phyloP scores from a whole-genome alignment of 805 yeast genomes.

The Starmerella sp. region DNA sequence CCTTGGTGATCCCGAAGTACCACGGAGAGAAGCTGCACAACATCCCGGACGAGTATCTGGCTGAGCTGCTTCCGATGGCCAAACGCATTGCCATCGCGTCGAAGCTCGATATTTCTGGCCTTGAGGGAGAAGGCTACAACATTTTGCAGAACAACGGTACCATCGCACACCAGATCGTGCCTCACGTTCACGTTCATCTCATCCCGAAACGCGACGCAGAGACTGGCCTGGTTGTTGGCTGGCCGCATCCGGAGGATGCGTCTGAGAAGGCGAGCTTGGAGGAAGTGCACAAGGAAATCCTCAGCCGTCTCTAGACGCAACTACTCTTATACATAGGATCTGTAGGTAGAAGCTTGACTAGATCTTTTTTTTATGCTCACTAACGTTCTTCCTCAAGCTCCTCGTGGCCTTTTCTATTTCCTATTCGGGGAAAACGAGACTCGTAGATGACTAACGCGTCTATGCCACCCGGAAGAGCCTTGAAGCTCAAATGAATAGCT shows the following conservation, averaged over 20 bases:
- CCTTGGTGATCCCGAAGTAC: conserved; percentile 79
- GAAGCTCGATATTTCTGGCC: conserved; percentile 43
- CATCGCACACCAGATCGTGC: conserved; percentile 91
- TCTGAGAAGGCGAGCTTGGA: conserved; percentile 43
- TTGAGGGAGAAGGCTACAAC: conserved; percentile 65
- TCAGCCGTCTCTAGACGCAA: conserved; percentile 8
- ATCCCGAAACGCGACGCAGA: conserved; percentile 72
- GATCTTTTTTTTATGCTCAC: neutral
- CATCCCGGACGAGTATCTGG: conserved; percentile 80
- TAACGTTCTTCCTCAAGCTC: neutral
- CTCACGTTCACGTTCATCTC: conserved; percentile 93
- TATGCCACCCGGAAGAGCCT: neutral
- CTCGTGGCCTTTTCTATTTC: neutral
- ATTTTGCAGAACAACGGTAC: conserved; percentile 86
- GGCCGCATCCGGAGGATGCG: conserved; percentile 85
- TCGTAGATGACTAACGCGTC: neutral
- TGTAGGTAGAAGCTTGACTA: neutral
- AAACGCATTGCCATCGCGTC: conserved; percentile 72
- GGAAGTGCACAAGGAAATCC: conserved; percentile 49
- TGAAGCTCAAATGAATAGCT: neutral
- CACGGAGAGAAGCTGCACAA: conserved; percentile 91
- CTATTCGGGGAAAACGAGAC: neutral
- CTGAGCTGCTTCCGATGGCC: conserved; percentile 77
- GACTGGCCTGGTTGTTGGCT: conserved; percentile 76
- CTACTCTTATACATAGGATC: neutral